phyloP scores from a whole-genome alignment of 2,329 filamentous ascomycete species.

The Aureobasidium musti region DNA sequence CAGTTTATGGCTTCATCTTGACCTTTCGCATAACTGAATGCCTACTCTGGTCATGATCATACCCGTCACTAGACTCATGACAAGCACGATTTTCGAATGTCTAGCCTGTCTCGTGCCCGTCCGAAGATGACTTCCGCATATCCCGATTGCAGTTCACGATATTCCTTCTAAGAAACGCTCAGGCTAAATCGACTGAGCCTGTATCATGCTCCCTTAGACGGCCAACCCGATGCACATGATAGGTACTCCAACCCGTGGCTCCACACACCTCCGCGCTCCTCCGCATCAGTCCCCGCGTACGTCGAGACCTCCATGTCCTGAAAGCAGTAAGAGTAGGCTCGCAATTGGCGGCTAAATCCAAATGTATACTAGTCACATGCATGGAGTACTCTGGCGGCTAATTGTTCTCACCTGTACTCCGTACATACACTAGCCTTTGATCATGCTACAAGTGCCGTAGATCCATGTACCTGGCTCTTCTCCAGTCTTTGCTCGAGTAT shows the following conservation, averaged over 20 bases:
- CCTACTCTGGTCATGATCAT: background rate
- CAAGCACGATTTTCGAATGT: background rate
- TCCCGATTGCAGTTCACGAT: background rate
- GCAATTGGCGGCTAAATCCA: constrained; percentile 26
- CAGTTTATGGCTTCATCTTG: background rate
- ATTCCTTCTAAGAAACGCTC: constrained; percentile 1
- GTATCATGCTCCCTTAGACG: background rate
- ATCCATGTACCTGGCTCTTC: constrained; percentile 20
- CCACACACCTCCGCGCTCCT: constrained; percentile 11
- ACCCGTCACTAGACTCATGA: too few species aligned
- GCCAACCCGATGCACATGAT: constrained; percentile 3
- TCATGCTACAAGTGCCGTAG: constrained; percentile 18
- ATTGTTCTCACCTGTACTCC: constrained; percentile 11
- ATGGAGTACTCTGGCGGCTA: constrained; percentile 12
- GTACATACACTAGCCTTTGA: constrained; percentile 9
- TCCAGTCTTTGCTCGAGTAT: constrained; percentile 7
- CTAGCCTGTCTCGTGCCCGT: background rate
- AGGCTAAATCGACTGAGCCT: constrained; percentile 22
- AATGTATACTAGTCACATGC: constrained; percentile 18
- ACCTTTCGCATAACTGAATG: background rate
- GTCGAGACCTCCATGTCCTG: background rate
- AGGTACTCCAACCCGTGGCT: background rate
- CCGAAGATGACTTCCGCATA: constrained; percentile 7
- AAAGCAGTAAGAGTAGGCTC: constrained; percentile 3
- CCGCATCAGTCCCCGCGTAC: constrained; percentile 11